phyloP scores from a whole-genome alignment of 805 yeast genomes.

The Candida pseudofarinosa region DNA sequence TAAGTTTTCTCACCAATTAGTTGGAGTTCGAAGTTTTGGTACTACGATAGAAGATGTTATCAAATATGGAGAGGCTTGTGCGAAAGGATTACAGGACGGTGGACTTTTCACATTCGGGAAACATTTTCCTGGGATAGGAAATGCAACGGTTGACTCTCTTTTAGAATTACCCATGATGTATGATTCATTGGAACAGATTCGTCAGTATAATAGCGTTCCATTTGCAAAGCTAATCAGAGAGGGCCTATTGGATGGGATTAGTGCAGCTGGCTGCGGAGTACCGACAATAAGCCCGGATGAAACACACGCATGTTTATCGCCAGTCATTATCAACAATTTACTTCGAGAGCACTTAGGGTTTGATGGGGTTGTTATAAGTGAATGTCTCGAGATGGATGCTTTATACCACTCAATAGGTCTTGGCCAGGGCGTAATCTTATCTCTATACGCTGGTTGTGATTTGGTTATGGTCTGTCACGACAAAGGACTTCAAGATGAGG shows the following conservation, averaged over 20 bases:
- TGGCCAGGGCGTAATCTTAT: slow-evolving; percentile 62
- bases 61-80: slow-evolving; percentile 50
- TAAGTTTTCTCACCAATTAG: slow-evolving; percentile 50
- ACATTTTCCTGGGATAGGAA: slow-evolving; percentile 66
- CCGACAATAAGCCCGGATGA: slow-evolving; percentile 59
- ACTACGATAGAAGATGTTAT: slow-evolving; percentile 56
- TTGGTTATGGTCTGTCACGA: slow-evolving; percentile 60
- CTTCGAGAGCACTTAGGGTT: slow-evolving; percentile 49
- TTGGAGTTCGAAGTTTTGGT: slow-evolving; percentile 60
- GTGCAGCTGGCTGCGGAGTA: slow-evolving; percentile 63
- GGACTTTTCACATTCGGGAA: slow-evolving; percentile 55
- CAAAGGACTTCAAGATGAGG: slow-evolving; percentile 50
- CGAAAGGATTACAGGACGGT: slow-evolving; percentile 50
- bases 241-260: slow-evolving; percentile 47
- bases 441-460: slow-evolving; percentile 64
- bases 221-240: slow-evolving; percentile 45
- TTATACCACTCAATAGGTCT: slow-evolving; percentile 59
- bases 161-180: slow-evolving; percentile 57
- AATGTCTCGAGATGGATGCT: slow-evolving; percentile 62
- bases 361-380: slow-evolving; percentile 55
- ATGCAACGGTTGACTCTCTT: slow-evolving; percentile 54
- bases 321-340: slow-evolving; percentile 46
- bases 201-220: slow-evolving; percentile 47
- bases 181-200: slow-evolving; percentile 51
- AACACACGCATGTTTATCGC: slow-evolving; percentile 59